Conservation (phyloP, 2,329 filamentous ascomycete species). For the Rugonectria rugulosa region DNA sequence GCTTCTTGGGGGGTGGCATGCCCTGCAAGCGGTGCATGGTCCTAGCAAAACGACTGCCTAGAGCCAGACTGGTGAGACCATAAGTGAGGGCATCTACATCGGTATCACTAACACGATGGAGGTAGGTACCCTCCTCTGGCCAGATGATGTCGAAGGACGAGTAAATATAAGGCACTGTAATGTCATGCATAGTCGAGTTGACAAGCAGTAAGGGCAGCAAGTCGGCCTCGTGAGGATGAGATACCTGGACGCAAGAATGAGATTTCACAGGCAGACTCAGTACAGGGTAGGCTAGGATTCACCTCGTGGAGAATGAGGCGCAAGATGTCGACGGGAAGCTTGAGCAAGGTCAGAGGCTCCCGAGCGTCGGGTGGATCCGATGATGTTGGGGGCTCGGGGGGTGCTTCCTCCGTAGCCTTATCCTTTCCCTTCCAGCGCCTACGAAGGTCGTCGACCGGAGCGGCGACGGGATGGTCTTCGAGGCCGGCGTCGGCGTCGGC, state of each 20-base stretch:
- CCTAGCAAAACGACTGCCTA: constrained; percentile 19
- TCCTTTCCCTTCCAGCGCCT: constrained; percentile 21
- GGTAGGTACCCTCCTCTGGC: constrained; percentile 14
- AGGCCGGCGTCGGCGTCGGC: not conserved
- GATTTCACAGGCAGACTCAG: not conserved
- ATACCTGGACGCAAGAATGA: constrained; percentile 13
- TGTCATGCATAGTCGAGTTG: constrained; percentile 22
- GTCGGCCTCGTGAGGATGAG: constrained; percentile 12
- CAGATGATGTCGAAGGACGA: constrained; percentile 19
- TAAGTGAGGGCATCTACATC: constrained; percentile 22
- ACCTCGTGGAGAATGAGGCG: constrained; percentile 25
- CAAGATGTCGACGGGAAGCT: constrained; percentile 24
- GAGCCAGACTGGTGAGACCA: constrained; percentile 20
- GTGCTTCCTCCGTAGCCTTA: not conserved
- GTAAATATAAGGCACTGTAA: constrained; percentile 20
- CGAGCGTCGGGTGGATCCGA: not conserved
- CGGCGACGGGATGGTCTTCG: constrained; percentile 1
- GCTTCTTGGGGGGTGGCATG: constrained; percentile 3
- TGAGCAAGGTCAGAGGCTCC: constrained; percentile 19
- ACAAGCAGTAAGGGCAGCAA: constrained; percentile 15
- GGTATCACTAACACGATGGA: not conserved
- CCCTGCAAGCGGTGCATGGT: constrained; percentile 22
- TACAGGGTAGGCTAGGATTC: constrained; percentile 9
- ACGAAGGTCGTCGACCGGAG: constrained; percentile 13
- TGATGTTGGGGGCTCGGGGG: not conserved